Base-by-base conservation (phyloP, 2,329 filamentous ascomycete species). In the Thyridium curvatum region DNA sequence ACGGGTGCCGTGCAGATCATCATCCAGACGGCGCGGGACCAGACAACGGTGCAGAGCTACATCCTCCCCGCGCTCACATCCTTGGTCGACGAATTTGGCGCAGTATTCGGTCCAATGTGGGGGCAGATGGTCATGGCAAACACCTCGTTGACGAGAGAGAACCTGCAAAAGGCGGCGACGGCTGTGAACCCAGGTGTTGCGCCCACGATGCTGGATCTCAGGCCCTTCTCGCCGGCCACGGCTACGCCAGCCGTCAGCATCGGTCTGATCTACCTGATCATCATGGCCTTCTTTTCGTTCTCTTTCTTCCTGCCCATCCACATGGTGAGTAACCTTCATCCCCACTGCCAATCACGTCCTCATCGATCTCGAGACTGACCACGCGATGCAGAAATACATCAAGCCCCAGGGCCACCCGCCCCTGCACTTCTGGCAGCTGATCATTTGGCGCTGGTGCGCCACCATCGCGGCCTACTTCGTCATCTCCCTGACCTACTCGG, bases 231-330 rank as follows among this genome's bases (percentile, higher is more conserved):
- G 13, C 77, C 77, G 0, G 63, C 71, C 6, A 66, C 66, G 2
- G 61, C 69, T 1, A 75, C 71, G 2, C 79, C 79, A 0, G 68
- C 77, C 1, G 71, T 82, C 3, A 74, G 68, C 2, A 79, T 83
- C 38, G 78, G 78, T 0, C 58, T 83, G 18, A 82, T 84, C 47
- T 83, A 83, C 51, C 60, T 82, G 2, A 82, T 84, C 49, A 82
- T 84, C 49, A 66, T 83, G 31, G 74, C 77, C 0, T 83, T 83
- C 61, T 82, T 83, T 62, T 77, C 70, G 18, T 82, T 79, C 54
- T 66, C 71, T 0, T 83, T 83, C 59, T 77, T 82, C 49, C 61
- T 83, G 33, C 79, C 79, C 0, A 73, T 81, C 12, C 77, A 84
- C 53, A 69, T 68, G 47, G 70, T 59, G 44, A 38, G 52, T 38